Evolutionary conservation across 345 rosid genomes (phyloP).

Genomic region (Luvunga scandens): DNA sequence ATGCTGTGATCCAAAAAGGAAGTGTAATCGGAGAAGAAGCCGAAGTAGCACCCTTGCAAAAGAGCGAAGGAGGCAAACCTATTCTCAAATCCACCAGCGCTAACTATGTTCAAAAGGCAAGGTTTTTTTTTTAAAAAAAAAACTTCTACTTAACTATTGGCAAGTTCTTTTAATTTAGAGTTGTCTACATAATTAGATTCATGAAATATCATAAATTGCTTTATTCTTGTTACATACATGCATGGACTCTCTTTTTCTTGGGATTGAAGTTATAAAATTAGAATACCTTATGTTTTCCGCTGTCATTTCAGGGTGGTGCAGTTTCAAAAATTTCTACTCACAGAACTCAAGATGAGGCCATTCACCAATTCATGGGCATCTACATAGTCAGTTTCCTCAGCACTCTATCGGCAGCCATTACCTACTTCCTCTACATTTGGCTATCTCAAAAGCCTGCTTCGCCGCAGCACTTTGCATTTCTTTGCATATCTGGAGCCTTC

Average conservation of each 20-base stretch:
- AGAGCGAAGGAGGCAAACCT: constrained; percentile 38
- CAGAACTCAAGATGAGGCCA: constrained; percentile 19
- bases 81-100: constrained; percentile 26
- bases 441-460: constrained; percentile 35
- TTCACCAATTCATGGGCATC: constrained; percentile 49
- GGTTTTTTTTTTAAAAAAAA: neutral
- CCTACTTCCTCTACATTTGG: constrained; percentile 42
- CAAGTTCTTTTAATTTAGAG: neutral
- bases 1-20: constrained; percentile 62
- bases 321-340: neutral
- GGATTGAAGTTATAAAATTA: neutral
- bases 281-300: neutral
- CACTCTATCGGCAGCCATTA: constrained; percentile 48
- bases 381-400: constrained; percentile 54
- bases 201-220: neutral
- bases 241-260: neutral
- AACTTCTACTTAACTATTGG: neutral
- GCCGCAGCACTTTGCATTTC: constrained; percentile 36
- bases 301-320: constrained; percentile 31
- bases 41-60: constrained; percentile 49
- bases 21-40: constrained; percentile 44
- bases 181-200: neutral
- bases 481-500: constrained; percentile 55
- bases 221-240: neutral
- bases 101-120: constrained; percentile 28